Base-by-base conservation (phyloP, 768 basidiomycete genomes). In the Mycena latifolia region DNA sequence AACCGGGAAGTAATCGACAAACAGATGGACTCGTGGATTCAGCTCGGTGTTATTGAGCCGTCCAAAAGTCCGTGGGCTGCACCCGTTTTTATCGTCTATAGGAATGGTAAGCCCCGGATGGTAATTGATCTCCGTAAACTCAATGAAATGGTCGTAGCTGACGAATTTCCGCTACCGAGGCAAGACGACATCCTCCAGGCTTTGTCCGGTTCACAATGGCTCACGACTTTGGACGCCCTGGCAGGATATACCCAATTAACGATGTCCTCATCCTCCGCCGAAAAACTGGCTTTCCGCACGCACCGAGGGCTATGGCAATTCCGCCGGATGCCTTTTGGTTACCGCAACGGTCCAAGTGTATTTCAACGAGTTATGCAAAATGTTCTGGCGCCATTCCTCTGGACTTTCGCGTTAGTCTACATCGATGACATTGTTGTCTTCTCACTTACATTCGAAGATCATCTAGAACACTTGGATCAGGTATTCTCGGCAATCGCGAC, bases 261-360 rank as follows among this genome's bases (percentile, higher is more conserved):
- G 25, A 72, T 82, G 50, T 65, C 56, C 0, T 53, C 71, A 0
- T 67, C 76, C 15, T 76, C 75, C 12, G 61, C 66, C 14, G 73
- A 78, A 27, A 78, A 79, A 37, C 76, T 77, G 0, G 81, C 80
- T 0, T 84, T 85, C 53, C 56, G 78, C 1, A 76, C 77, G 0
- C 84, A 83, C 62, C 58, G 70, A 37, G 84, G 83, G 5, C 65
- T 83, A 0, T 80, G 62, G 33, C 82, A 85, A 61, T 84, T 84
- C 64, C 66, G 58, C 25, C 47, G 79, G 29, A 81, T 84, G 80
- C 82, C 81, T 0, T 84, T 85, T 50, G 78, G 79, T 0, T 71
- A 73, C 0, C 59, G 75, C 0, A 78, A 80, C 53, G 77, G 80
- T 3, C 83, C 82, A 0, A 70, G 76, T 2, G 74, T 81, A 0